Percentiles rank a stretch among this genome's conserved stretches.
Evolutionary conservation across 2,329 filamentous ascomycete species (phyloP).

Genomic region (Neopestalotiopsis sp.): DNA sequence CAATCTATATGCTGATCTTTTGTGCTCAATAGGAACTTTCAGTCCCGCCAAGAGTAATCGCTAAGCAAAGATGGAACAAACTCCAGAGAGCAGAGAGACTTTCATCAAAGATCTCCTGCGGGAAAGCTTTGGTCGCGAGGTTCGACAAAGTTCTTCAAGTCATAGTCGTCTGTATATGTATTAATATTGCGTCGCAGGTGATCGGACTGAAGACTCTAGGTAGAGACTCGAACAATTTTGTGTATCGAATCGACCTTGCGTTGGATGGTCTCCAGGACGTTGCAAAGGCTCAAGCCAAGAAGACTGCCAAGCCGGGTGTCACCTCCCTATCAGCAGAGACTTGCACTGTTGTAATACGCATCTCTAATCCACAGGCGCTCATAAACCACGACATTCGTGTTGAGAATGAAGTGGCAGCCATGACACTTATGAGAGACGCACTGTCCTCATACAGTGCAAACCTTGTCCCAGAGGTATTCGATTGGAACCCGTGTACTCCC

Average conservation of each 20-base stretch:
- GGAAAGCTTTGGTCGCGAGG: not conserved
- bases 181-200: not conserved
- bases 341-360: not conserved
- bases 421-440: not conserved
- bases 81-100: not conserved
- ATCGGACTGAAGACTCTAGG: not conserved
- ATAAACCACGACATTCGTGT: not conserved
- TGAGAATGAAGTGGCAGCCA: conserved; percentile 9
- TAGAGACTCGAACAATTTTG: not conserved
- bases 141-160: too few species aligned
- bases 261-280: not conserved
- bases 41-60: not conserved
- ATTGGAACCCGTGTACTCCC: not conserved
- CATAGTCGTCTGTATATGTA: not conserved
- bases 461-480: not conserved
- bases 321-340: not conserved
- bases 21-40: too few species aligned
- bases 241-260: not conserved
- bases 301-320: not conserved
- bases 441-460: not conserved
- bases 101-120: not conserved
- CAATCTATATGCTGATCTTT: too few species aligned
- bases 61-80: not conserved
- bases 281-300: not conserved
- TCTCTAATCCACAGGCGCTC: not conserved